Evolutionary conservation across 1,139 yeast species (phyloP).

Genomic region (Williopsis jadinii): DNA sequence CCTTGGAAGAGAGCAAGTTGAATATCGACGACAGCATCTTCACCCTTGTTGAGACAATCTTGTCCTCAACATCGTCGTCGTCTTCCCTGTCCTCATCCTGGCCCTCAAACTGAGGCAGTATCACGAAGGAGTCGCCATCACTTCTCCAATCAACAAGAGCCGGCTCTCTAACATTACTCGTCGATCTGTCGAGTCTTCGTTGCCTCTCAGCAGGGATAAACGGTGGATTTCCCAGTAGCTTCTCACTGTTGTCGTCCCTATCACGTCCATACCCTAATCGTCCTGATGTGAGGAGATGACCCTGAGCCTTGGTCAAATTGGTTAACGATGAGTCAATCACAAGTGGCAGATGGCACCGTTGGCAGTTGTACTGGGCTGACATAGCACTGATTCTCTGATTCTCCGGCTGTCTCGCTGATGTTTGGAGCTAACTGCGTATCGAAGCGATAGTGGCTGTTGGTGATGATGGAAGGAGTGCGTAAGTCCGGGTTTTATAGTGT

Average conservation of each 20-base stretch:
- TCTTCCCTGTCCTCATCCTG: slow-evolving; percentile 17
- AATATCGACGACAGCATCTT: slow-evolving; percentile 52
- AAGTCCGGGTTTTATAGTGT: too few relatives aligned
- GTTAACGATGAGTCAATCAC: slow-evolving; percentile 46
- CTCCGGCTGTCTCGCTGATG: too few relatives aligned
- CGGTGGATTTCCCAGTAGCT: slow-evolving; percentile 13
- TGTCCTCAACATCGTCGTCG: slow-evolving; percentile 9
- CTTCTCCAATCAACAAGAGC: slow-evolving; percentile 12
- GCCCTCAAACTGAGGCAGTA: slow-evolving; percentile 22
- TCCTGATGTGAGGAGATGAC: slow-evolving; percentile 35
- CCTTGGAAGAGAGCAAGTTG: slow-evolving; percentile 58
- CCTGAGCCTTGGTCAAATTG: slow-evolving; percentile 47
- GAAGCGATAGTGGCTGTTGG: too few relatives aligned
- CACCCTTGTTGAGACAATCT: slow-evolving; percentile 34
- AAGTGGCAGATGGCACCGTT: slow-evolving; percentile 54
- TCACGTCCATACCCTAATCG: slow-evolving; percentile 20
- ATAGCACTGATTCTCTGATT: too few relatives aligned
- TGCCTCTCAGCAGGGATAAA: slow-evolving; percentile 29
- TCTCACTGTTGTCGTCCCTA: slow-evolving; percentile 5
- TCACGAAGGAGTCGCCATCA: slow-evolving; percentile 24
- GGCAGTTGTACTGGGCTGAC: slow-evolving; percentile 32
- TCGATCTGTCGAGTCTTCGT: slow-evolving; percentile 5
- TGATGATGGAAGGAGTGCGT: too few relatives aligned
- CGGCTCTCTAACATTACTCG: not conserved
- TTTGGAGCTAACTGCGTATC: too few relatives aligned